phyloP scores from a whole-genome alignment of 306 rosid genomes.

The Chamaecrista fasciculata region DNA sequence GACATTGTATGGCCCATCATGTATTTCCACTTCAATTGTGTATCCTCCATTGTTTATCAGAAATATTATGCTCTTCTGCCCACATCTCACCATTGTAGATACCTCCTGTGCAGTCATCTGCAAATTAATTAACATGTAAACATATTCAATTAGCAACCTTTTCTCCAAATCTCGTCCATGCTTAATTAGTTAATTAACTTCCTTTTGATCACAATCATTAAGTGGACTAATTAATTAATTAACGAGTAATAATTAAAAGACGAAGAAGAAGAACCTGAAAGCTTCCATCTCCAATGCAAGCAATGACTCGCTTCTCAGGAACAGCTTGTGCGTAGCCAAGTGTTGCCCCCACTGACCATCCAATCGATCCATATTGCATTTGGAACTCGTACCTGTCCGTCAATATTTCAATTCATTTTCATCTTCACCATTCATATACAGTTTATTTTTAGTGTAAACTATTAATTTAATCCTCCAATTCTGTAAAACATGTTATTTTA shows the following conservation, averaged over 20 bases:
- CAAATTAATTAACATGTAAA: background rate
- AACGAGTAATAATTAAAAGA: no score
- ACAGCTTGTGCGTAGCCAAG: slow-evolving; percentile 68
- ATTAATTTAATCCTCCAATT: no score
- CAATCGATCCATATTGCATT: slow-evolving; percentile 70
- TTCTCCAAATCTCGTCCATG: no score
- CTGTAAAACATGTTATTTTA: no score
- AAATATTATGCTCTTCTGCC: slow-evolving; percentile 55
- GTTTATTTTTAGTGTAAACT: no score
- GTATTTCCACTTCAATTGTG: slow-evolving; percentile 70
- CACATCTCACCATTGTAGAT: slow-evolving; percentile 58
- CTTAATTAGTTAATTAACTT: no score
- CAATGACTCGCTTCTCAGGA: slow-evolving; percentile 50
- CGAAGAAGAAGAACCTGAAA: slow-evolving; percentile 46
- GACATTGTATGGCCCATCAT: slow-evolving; percentile 70
- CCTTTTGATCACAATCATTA: background rate
- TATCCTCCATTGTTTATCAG: slow-evolving; percentile 71
- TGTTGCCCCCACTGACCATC: slow-evolving; percentile 73
- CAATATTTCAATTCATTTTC: no score
- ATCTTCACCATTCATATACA: no score
- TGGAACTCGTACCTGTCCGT: slow-evolving; percentile 62
- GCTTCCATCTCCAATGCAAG: slow-evolving; percentile 71
- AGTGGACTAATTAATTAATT: no score
- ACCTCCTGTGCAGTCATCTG: slow-evolving; percentile 68
- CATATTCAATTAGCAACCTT: background rate